Base-by-base conservation (phyloP, 2,329 filamentous ascomycete species). In the Cercospora berteroae region DNA sequence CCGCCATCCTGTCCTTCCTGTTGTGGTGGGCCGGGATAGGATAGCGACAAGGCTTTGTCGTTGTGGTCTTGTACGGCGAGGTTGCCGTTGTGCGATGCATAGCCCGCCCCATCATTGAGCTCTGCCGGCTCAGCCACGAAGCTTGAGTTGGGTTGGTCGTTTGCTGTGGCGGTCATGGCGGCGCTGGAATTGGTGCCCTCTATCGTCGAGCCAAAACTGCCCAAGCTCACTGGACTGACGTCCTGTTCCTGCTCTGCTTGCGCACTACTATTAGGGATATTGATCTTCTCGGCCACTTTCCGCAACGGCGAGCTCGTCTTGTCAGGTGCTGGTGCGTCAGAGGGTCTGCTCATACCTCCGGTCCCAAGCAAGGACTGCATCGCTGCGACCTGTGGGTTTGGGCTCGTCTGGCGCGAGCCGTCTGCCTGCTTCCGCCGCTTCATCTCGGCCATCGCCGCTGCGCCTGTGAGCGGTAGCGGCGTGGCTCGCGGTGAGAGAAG, bases 11-110 rank as follows among this genome's bases (percentile, higher is more conserved):
- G 79, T 20, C 86, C 85, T 23, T 71, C 69, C 20, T 69, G 65
- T 73, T 78, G 82, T 67, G 83, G 80, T n/a, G 86, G 87, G 62
- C 87, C 85, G 7, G 87, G 87, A 76, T 88, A 89, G n/a, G 87
- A 88, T 72, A 87, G 87, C 9, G 87, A 83, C 74, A 87, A 87
- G 70, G 83, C 85, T 74, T 88, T 87, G 72, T 83, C 85, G 39
- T 69, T 72, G 27, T 75, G 74, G n/a, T 72, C 71, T 31, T 67
- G 71, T 13, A 74, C 72, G 6, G 68, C 71, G 10, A 76, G 70
- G 44, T 66, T 67, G 27, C 71, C 66, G 50, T 69, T 67, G 60
- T 71, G 68, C 25, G 66, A 63, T 23, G 66, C 57, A 59, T 76
- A 76, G 74, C 78, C 61, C 72, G 75, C 69, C 78, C 80, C 76